phyloP scores from a whole-genome alignment of 2,329 filamentous ascomycete genomes.

The Dactylellina drechsleri region DNA sequence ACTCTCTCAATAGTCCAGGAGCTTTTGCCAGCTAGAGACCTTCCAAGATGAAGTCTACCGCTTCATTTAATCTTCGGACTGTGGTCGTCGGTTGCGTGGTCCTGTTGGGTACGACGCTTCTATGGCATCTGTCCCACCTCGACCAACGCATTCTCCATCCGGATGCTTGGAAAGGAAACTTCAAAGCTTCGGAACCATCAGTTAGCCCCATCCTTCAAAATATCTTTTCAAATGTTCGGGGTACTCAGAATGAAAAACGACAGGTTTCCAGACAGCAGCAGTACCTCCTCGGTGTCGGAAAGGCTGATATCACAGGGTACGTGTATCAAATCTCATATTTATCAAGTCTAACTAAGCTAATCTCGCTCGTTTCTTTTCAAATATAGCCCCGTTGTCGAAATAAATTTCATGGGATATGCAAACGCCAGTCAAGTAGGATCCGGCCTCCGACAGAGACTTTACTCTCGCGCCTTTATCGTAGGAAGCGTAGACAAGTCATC shows the following conservation, averaged over 20 bases:
- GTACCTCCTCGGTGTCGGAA: conserved; percentile 75
- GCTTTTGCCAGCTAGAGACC: conserved; percentile 25
- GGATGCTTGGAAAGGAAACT: conserved; percentile 28
- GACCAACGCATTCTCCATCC: conserved; percentile 47
- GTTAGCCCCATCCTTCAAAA: conserved; percentile 54
- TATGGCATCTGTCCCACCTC: conserved; percentile 47
- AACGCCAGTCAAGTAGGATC: conserved; percentile 82
- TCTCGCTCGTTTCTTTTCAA: conserved; percentile 63
- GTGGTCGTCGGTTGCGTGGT: conserved; percentile 49
- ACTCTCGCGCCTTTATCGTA: conserved; percentile 89
- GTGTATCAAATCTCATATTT: not conserved
- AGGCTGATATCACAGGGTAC: conserved; percentile 75
- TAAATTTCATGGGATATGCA: conserved; percentile 92
- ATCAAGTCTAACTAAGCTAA: conserved; percentile 6
- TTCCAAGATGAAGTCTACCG: conserved; percentile 37
- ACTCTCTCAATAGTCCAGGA: conserved; percentile 47
- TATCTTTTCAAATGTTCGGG: conserved; percentile 48
- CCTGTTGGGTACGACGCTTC: conserved; percentile 36
- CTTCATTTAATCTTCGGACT: conserved; percentile 46
- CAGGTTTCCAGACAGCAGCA: conserved; percentile 60
- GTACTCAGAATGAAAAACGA: conserved; percentile 56
- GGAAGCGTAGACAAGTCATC: conserved; percentile 72
- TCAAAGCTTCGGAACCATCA: conserved; percentile 41
- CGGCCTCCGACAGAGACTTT: conserved; percentile 85
- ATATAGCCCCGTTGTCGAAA: conserved; percentile 75